Evolutionary conservation across 1,284 basidiomycete genomes (phyloP), one percentile per base, ranked within the genome.

Genomic region (Thelephora terrestris): DNA sequence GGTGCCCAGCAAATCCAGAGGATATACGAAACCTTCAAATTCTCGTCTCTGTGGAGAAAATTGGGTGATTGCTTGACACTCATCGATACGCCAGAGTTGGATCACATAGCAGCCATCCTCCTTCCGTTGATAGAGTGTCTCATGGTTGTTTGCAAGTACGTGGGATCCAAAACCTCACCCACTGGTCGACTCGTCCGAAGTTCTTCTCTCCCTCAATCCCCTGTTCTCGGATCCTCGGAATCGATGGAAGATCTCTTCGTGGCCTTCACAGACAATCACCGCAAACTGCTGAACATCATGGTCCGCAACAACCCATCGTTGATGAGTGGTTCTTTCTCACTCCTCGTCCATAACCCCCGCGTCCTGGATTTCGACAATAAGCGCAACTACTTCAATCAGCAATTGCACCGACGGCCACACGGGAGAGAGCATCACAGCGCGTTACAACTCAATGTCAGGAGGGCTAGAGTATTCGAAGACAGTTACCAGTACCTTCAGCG

Each of bases 351-450:
- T 66, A 99, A 99, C 60, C 87, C 96, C 45, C 85, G 91, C 40
- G 93, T 99, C 21, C 79, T 99, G 51, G 96, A 99, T 73, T 99
- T 99, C 65, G 96, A 99, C 74, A 99, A 99, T 81, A 99, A 99
- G 72, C 83, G 96, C 47, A 96, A 94, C 61, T 99, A 95, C 73
- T 99, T 99, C 73, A 88, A 82, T 54, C 95, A 98, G 66, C 93
- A 98, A 64, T 76, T 99, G 16, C 93, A 96, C 64, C 84, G 89
- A 47, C 86, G 90, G 44, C 81, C 83, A 16, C 79, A 84, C 51
- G 70, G 79, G 34, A 78, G 90, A 23, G 89, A 92, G 57, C 86
- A 91, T 55, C 81, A 91, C 53, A 74, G 79, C 27, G 87, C 89
- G 0, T 71, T 99, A 40, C 91, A 94, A 60, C 73, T 99, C 55